Percentiles rank a stretch among this genome's conserved stretches.
These are phyloP conservation scores for Periconia macrospinosa DNA, from an alignment of 2,329 filamentous ascomycete genomes.

Conservation along the genomic window DNA sequence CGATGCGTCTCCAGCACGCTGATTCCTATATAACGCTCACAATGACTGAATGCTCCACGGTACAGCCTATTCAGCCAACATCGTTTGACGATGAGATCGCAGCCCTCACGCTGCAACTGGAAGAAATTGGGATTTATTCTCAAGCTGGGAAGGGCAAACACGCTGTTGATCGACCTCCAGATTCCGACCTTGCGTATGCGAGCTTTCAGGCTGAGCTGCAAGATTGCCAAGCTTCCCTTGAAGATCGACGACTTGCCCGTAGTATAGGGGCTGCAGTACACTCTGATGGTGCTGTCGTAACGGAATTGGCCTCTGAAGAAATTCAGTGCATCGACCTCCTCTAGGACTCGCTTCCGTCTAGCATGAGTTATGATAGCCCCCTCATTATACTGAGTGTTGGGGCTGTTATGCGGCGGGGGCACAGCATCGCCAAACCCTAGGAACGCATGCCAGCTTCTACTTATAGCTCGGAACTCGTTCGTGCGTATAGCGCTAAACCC, in stretches of 20 bases:
- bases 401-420: too few species aligned
- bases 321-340: slow-evolving; percentile 9
- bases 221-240: slow-evolving; percentile 13
- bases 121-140: slow-evolving; percentile 16
- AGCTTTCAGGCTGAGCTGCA: slow-evolving; percentile 19
- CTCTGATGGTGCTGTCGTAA: slow-evolving; percentile 19
- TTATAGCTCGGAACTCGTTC: too few species aligned
- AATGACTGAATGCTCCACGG: neutral
- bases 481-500: too few species aligned
- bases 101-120: slow-evolving; percentile 28
- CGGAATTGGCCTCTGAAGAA: slow-evolving; percentile 10
- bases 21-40: too few species aligned
- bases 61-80: neutral
- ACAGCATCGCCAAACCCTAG: too few species aligned
- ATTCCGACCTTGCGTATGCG: slow-evolving; percentile 19
- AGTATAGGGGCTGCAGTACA: slow-evolving; percentile 28
- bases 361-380: too few species aligned
- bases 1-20: too few species aligned
- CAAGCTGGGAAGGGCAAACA: slow-evolving; percentile 23
- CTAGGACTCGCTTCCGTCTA: too few species aligned
- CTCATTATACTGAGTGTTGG: too few species aligned
- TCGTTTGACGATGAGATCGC: slow-evolving; percentile 22
- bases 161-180: slow-evolving; percentile 11
- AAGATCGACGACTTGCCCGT: slow-evolving; percentile 21
- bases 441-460: too few species aligned